Percentiles rank a stretch among this genome's conserved stretches.
Conservation (phyloP, 78 protist species). For the Cavenderia fasciculata region DNA sequence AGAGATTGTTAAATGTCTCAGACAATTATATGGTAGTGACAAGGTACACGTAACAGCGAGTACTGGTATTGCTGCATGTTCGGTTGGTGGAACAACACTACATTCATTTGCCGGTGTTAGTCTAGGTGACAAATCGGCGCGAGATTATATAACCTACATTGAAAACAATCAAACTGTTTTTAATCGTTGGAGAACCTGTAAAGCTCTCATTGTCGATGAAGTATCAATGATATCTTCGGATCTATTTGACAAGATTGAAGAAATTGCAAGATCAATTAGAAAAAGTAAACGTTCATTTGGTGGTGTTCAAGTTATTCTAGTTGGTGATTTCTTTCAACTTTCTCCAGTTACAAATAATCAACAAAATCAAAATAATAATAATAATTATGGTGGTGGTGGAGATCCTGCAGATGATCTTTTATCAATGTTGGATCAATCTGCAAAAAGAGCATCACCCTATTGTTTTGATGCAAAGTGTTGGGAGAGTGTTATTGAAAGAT, state of each 20-base stretch:
- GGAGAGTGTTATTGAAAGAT: neutral
- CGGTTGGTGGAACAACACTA: slow-evolving; percentile 90
- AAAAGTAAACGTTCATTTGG: slow-evolving; percentile 83
- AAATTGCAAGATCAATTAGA: slow-evolving; percentile 55
- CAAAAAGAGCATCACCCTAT: neutral
- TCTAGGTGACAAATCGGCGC: slow-evolving; percentile 21
- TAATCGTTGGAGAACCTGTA: slow-evolving; percentile 61
- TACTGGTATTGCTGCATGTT: slow-evolving; percentile 91
- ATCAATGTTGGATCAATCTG: neutral
- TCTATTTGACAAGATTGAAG: slow-evolving; percentile 86
- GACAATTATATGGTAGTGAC: neutral
- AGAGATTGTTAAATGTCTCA: slow-evolving; percentile 34
- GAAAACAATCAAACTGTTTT: neutral
- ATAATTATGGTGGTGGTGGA: too few species aligned
- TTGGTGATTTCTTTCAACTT: slow-evolving; percentile 92
- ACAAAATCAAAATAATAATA: too few species aligned
- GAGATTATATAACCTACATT: neutral
- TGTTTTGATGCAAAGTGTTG: slow-evolving; percentile 74
- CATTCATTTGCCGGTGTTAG: slow-evolving; percentile 81
- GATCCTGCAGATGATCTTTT: neutral
- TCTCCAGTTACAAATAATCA: slow-evolving; percentile 80
- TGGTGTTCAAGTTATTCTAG: slow-evolving; percentile 87
- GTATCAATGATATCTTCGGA: slow-evolving; percentile 86
- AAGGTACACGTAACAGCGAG: slow-evolving; percentile 80
- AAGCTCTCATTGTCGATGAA: slow-evolving; percentile 89